These are phyloP conservation scores for Pleurotus platypus DNA, from an alignment of 768 basidiomycete genomes.

Conservation along the genomic window DNA sequence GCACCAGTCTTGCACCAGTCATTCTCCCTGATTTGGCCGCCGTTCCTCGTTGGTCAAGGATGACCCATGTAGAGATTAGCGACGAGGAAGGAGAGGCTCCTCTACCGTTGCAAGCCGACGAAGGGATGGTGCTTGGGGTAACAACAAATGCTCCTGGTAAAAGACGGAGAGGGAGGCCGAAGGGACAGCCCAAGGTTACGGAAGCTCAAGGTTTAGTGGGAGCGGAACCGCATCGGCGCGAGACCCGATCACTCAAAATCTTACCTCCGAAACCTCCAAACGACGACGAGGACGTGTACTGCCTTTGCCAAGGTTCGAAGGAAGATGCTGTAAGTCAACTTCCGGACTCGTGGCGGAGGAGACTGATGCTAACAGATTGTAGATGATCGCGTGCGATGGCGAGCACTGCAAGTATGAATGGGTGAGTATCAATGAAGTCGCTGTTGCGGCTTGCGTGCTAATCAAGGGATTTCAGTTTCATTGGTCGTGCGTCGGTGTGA, in stretches of 20 bases:
- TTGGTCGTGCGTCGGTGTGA: slow-evolving; percentile 60
- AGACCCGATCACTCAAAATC: slow-evolving; percentile 5
- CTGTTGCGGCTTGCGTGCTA: neutral
- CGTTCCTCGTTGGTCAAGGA: slow-evolving; percentile 47
- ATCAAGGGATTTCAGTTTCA: slow-evolving; percentile 53
- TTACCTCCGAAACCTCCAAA: slow-evolving; percentile 1
- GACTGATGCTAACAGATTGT: slow-evolving; percentile 12
- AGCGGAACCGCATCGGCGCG: neutral
- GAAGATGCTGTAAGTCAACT: slow-evolving; percentile 1
- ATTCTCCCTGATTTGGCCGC: slow-evolving; percentile 57
- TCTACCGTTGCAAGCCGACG: neutral
- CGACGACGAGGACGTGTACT: neutral
- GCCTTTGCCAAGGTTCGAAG: neutral
- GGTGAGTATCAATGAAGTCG: slow-evolving; percentile 38
- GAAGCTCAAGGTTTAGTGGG: neutral
- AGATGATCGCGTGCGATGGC: slow-evolving; percentile 90
- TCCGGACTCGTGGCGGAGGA: neutral
- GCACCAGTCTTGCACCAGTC: slow-evolving; percentile 41
- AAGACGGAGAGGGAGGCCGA: neutral
- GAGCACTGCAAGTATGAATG: slow-evolving; percentile 73
- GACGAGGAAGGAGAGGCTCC: neutral
- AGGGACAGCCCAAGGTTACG: neutral
- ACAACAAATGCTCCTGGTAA: neutral
- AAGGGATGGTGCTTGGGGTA: neutral
- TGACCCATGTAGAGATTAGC: slow-evolving; percentile 18